phyloP scores from a whole-genome alignment of 768 basidiomycete genomes.

The Hypsizygus marmoreus region DNA sequence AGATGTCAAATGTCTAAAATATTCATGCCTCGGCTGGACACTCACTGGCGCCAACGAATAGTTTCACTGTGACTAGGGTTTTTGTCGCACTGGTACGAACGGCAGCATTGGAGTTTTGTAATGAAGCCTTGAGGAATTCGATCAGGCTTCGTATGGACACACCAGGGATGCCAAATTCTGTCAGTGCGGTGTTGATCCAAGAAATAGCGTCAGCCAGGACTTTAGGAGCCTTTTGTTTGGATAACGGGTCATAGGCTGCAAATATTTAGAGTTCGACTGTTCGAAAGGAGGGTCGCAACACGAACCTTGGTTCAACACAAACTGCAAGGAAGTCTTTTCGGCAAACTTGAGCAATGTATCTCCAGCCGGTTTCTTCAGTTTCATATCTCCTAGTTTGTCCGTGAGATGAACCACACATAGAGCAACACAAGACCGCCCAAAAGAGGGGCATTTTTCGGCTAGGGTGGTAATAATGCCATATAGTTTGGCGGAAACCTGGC shows the following conservation, averaged over 20 bases:
- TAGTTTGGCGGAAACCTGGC: slow-evolving; percentile 88
- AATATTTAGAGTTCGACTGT: slow-evolving; percentile 8
- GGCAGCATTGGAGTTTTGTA: slow-evolving; percentile 92
- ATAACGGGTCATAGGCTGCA: slow-evolving; percentile 88
- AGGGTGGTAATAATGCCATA: slow-evolving; percentile 76
- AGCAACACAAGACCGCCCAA: slow-evolving; percentile 84
- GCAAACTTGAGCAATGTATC: slow-evolving; percentile 83
- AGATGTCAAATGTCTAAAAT: too few relatives aligned
- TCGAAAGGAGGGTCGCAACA: not conserved
- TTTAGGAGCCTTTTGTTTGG: slow-evolving; percentile 97
- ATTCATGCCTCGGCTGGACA: too few relatives aligned
- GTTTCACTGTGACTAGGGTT: slow-evolving; percentile 83
- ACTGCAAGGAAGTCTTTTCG: slow-evolving; percentile 92
- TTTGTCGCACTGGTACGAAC: slow-evolving; percentile 95
- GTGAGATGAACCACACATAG: slow-evolving; percentile 78
- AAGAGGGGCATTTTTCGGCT: slow-evolving; percentile 78
- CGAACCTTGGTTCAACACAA: slow-evolving; percentile 88
- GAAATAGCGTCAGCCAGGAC: slow-evolving; percentile 86
- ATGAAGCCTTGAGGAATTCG: slow-evolving; percentile 82
- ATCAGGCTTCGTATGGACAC: slow-evolving; percentile 82
- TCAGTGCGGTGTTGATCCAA: slow-evolving; percentile 86
- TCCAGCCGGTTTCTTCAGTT: slow-evolving; percentile 94
- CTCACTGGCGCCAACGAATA: slow-evolving; percentile 88
- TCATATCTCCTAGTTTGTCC: slow-evolving; percentile 95
- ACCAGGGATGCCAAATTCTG: slow-evolving; percentile 91